Evolutionary conservation across 2,329 filamentous ascomycete species (phyloP), one percentile per base, ranked within the genome.

Genomic region (Sphaerulina musiva): DNA sequence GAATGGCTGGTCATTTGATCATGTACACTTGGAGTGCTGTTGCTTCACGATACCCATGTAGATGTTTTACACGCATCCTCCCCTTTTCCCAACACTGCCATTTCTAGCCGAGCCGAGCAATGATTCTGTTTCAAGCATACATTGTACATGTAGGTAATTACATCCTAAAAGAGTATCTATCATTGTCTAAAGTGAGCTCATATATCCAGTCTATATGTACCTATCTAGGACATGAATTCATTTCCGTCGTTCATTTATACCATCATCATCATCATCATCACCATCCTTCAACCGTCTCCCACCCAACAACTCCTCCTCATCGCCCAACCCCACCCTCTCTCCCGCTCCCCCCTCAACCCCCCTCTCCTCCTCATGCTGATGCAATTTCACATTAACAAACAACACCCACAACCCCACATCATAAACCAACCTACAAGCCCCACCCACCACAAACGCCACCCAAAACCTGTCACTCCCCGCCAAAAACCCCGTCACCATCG

Each of bases 361-460:
- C 20, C 20, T 20, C 20, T 20, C 20, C 20, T 20, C 17, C 39
- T 62, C 60, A 47, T 61, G 57, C 43, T 56, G 56, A 51, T 62
- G 55, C 44, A 83, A 61, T 61, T 76, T 78, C 65, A 82, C 76
- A 54, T 81, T 82, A 29, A 82, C 73, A 64, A 83, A 84, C 69
- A 83, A 72, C 11, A 74, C 75, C 65, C 78, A 83, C 9, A 84
- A 62, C 0, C 81, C 81, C 32, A 83, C 62, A 52, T 84, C 81
- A 59, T 84, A 84, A 0, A 73, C 72, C 31, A 84, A 65, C 3
- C 80, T 71, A 53, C 79, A 70, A 0, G 73, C 66, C 2, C 81
- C 81, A 1, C 79, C 81, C 0, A 75, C 75, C 3, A 83, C 76
- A 59, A 81, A 84, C 0, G 81, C 81, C n/a, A 83, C 74, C 80